Conservation (phyloP, 2,329 filamentous ascomycete genomes). For the Zymoseptoria passerinii region DNA sequence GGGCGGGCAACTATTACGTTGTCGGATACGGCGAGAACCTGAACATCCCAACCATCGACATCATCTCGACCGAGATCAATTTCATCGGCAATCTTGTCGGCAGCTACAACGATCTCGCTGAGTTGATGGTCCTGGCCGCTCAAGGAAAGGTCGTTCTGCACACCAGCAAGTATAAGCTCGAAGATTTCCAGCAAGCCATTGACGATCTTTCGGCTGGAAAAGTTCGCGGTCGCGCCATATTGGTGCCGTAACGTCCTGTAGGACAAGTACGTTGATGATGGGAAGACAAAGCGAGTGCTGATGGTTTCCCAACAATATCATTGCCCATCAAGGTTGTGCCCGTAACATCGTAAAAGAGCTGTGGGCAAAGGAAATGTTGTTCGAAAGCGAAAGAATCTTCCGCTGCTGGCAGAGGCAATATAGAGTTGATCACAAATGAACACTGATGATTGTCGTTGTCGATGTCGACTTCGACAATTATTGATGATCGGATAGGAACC, state of each 20-base stretch:
- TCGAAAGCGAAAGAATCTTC: too few species aligned
- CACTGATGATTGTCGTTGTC: too few species aligned
- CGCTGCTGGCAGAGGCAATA: too few species aligned
- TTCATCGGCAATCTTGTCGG: conserved; percentile 21
- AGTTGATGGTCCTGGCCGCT: conserved; percentile 20
- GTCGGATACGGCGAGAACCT: conserved; percentile 21
- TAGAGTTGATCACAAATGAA: too few species aligned
- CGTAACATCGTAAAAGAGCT: not conserved
- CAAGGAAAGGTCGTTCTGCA: conserved; percentile 22
- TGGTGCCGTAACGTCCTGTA: conserved; percentile 11
- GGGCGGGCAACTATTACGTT: conserved; percentile 23
- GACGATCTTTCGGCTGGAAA: conserved; percentile 19
- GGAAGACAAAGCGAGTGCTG: not conserved
- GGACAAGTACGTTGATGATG: not conserved
- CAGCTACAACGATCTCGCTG: conserved; percentile 19
- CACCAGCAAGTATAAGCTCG: conserved; percentile 21
- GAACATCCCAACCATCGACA: conserved; percentile 18
- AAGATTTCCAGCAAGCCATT: conserved; percentile 21
- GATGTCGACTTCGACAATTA: too few species aligned
- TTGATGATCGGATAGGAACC: too few species aligned
- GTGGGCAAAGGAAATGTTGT: too few species aligned
- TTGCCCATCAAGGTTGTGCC: not conserved
- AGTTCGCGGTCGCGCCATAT: conserved; percentile 18
- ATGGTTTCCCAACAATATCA: not conserved
- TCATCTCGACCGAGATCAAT: conserved; percentile 23